These are phyloP conservation scores for Pleurotus tuber-regium DNA, from an alignment of 768 basidiomycete species.

Conservation along the genomic window DNA sequence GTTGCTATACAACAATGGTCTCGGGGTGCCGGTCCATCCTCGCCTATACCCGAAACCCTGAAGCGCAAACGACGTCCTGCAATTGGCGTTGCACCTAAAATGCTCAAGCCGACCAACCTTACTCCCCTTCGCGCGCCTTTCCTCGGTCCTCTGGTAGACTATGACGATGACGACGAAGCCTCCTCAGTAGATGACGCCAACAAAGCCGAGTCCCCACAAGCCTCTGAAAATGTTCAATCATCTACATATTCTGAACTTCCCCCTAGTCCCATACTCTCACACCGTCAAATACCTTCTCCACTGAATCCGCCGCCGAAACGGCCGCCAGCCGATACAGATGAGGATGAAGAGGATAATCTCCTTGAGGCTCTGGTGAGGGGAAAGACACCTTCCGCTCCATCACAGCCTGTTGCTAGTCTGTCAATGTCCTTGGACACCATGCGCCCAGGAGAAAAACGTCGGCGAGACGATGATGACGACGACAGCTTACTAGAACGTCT, in stretches of 20 bases:
- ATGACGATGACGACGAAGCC: constrained; percentile 69
- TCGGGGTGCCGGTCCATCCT: constrained; percentile 26
- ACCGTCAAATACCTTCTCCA: constrained; percentile 33
- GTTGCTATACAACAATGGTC: constrained; percentile 25
- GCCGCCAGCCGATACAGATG: constrained; percentile 23
- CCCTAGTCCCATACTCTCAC: constrained; percentile 34
- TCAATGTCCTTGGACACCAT: constrained; percentile 35
- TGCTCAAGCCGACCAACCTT: constrained; percentile 39
- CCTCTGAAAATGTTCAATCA: constrained; percentile 30
- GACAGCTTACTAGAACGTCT: constrained; percentile 64
- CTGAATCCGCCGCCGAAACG: constrained; percentile 43
- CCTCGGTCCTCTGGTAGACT: constrained; percentile 68
- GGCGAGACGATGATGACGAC: constrained; percentile 73
- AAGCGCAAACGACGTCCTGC: constrained; percentile 60
- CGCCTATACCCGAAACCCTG: constrained; percentile 33
- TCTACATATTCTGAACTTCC: constrained; percentile 29
- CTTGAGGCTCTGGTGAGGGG: constrained; percentile 53
- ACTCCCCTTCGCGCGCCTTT: constrained; percentile 46
- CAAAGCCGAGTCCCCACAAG: constrained; percentile 15
- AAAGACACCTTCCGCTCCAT: constrained; percentile 35
- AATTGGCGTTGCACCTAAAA: constrained; percentile 40
- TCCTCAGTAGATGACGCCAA: constrained; percentile 8
- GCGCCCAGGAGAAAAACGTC: constrained; percentile 67
- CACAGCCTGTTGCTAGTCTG: constrained; percentile 21
- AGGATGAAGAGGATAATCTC: constrained; percentile 57